Evolutionary conservation across 1,284 basidiomycete genomes (phyloP).

Genomic region (Phellinidium pouzarii): DNA sequence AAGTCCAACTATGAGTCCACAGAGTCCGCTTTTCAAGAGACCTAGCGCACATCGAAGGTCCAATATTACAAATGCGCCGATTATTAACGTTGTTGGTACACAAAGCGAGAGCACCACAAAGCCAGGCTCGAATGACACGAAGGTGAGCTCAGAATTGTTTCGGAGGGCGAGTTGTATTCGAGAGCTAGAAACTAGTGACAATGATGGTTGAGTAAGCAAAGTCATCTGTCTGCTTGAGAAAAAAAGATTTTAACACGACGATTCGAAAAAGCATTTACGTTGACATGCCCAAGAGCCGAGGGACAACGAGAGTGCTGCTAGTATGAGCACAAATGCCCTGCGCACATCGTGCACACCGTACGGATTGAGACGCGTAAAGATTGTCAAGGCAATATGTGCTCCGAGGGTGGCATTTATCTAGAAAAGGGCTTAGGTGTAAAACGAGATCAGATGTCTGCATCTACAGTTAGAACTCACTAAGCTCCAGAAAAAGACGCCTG

Average conservation of each 20-base stretch:
- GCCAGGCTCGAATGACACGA: conserved; percentile 8
- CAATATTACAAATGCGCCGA: conserved; percentile 1
- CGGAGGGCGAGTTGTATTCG: not conserved
- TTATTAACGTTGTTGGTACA: conserved; percentile 6
- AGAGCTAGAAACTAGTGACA: not conserved
- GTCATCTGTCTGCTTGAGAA: not conserved
- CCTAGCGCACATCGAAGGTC: not conserved
- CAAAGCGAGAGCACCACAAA: conserved; percentile 15
- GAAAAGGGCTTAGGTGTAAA: not conserved
- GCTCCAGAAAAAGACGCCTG: conserved; percentile 9
- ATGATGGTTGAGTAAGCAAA: not conserved
- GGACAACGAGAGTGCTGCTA: conserved; percentile 7
- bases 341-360: not conserved
- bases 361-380: not conserved
- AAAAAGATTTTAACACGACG: not conserved
- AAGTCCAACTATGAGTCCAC: conserved; percentile 14
- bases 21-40: conserved; percentile 2
- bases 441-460: too few species aligned
- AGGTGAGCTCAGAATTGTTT: not conserved
- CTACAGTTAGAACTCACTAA: conserved; percentile 3
- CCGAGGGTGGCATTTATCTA: conserved; percentile 11
- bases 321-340: not conserved
- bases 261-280: conserved; percentile 3
- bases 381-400: conserved; percentile 4
- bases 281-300: conserved; percentile 16